These are phyloP conservation scores for Aspergillus cavernicola DNA, from an alignment of 495 filamentous ascomycete genomes.

Conservation along the genomic window DNA sequence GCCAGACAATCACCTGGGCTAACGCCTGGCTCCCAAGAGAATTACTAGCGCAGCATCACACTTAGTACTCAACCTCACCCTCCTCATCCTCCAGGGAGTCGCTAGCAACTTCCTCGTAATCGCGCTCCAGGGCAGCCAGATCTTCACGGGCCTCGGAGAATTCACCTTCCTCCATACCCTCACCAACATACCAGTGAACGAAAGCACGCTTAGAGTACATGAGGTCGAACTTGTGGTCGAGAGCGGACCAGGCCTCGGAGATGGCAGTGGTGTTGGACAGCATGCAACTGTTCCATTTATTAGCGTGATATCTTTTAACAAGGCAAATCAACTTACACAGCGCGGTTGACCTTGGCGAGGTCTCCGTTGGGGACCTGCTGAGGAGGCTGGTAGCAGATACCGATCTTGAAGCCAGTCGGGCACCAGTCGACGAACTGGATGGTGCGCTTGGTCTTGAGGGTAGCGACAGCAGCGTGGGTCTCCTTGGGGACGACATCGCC, in stretches of 20 bases:
- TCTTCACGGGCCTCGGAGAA: conserved; percentile 99
- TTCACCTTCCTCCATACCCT: conserved; percentile 99
- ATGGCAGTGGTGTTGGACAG: conserved; percentile 99
- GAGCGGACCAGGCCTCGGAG: conserved; percentile 95
- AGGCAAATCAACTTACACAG: conserved; percentile 65
- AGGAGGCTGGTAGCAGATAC: conserved; percentile 98
- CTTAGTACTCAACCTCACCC: conserved; percentile 93
- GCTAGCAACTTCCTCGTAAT: conserved; percentile 98
- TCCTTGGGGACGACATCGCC: conserved; percentile 98
- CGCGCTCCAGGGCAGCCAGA: conserved; percentile 92
- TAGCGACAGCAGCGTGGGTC: conserved; percentile 83
- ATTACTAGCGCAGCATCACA: conserved; percentile 12
- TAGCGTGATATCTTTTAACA: conserved; percentile 13
- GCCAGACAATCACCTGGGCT: conserved; percentile 24
- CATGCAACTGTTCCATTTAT: conserved; percentile 70
- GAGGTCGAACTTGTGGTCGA: conserved; percentile 98
- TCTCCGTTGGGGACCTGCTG: conserved; percentile 94
- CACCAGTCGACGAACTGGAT: conserved; percentile 99
- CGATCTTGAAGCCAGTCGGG: conserved; percentile 99
- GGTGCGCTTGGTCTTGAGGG: conserved; percentile 96
- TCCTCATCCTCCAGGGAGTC: conserved; percentile 89
- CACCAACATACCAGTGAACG: conserved; percentile 99
- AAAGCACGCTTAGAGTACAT: conserved; percentile 99
- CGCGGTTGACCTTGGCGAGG: conserved; percentile 93
- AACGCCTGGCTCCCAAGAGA: conserved; percentile 27